phyloP scores from a whole-genome alignment of 2,329 filamentous ascomycete species.

The Botryotinia narcissicola region DNA sequence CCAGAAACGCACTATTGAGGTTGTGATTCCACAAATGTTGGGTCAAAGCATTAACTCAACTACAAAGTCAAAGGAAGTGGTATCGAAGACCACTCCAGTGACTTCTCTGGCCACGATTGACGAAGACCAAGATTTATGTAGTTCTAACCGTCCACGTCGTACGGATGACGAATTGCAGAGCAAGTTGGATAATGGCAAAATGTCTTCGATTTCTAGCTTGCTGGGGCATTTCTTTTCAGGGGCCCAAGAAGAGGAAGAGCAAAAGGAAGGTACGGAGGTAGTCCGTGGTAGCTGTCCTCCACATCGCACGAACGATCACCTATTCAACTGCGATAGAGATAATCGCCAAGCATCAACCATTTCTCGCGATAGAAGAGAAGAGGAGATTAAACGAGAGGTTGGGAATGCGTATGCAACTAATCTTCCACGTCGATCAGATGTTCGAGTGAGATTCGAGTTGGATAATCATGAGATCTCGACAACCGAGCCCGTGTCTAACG shows the following conservation, averaged over 20 bases:
- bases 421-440: not conserved
- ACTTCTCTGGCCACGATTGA: not conserved
- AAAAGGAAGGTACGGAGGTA: not conserved
- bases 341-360: not conserved
- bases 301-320: not conserved
- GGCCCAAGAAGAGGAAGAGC: not conserved
- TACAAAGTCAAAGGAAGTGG: not conserved
- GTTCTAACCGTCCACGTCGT: not conserved
- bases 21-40: not conserved
- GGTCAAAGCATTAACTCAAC: not conserved
- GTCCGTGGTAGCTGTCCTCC: accelerated
- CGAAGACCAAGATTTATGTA: not conserved
- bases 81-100: accelerated
- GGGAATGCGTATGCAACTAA: not conserved
- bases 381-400: not conserved
- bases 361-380: not conserved
- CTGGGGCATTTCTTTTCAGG: not conserved
- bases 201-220: not conserved
- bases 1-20: not conserved
- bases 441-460: not conserved
- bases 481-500: not conserved
- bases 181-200: not conserved
- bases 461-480: not conserved
- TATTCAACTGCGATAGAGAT: not conserved
- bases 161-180: not conserved